Evolutionary conservation across 305 asterid genomes (phyloP).

Genomic region (Rubia tinctorum): DNA sequence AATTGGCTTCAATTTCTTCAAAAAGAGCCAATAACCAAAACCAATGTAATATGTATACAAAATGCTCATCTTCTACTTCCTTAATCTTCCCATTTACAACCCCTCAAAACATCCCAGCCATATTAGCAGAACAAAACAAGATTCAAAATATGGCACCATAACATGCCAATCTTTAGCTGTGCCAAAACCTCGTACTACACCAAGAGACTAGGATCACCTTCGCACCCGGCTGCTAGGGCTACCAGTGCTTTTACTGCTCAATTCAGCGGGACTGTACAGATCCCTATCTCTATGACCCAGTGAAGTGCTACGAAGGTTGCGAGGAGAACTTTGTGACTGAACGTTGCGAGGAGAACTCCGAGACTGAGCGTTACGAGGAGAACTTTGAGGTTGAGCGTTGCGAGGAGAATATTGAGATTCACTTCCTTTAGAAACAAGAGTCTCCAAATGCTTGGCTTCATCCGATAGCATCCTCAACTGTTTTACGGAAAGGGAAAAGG

Average conservation of each 20-base stretch:
- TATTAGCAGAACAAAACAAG: background rate
- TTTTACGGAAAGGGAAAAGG: slow-evolving; percentile 17
- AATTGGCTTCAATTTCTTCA: slow-evolving; percentile 8
- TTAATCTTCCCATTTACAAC: slow-evolving; percentile 13
- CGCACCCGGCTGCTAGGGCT: slow-evolving; percentile 50
- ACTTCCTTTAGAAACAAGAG: slow-evolving; percentile 39
- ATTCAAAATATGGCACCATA: slow-evolving; percentile 10
- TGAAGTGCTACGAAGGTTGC: slow-evolving; percentile 36
- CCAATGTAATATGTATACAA: slow-evolving; percentile 10
- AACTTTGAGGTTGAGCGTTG: background rate
- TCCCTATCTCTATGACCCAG: slow-evolving; percentile 58
- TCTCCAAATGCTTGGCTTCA: slow-evolving; percentile 66
- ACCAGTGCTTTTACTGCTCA: slow-evolving; percentile 27
- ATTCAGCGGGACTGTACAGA: slow-evolving; percentile 47
- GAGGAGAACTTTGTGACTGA: slow-evolving; percentile 32
- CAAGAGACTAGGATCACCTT: slow-evolving; percentile 21
- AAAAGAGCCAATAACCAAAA: slow-evolving; percentile 2
- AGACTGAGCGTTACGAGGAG: slow-evolving; percentile 56
- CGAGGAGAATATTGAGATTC: slow-evolving; percentile 28
- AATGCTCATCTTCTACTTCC: background rate
- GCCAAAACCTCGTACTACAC: background rate
- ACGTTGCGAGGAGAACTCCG: slow-evolving; percentile 22
- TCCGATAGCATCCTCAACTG: slow-evolving; percentile 70
- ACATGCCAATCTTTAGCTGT: background rate
- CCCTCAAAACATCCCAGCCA: slow-evolving; percentile 5